phyloP scores from a whole-genome alignment of 164 flowering plant genomes.

The Sextonia rubra region DNA sequence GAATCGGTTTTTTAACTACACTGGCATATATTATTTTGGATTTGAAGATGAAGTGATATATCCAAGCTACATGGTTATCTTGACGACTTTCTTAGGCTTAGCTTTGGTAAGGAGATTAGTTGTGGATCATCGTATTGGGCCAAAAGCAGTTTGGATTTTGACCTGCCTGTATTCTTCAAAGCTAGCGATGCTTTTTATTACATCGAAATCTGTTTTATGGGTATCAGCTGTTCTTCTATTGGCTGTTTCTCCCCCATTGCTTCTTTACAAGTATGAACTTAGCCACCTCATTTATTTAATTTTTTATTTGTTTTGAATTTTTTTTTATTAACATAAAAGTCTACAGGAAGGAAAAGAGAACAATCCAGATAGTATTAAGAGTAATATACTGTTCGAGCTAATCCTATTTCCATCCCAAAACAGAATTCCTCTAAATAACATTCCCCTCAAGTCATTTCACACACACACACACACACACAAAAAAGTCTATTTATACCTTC shows the following conservation, averaged over 20 bases:
- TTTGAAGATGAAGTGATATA: constrained; percentile 94
- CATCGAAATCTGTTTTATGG: constrained; percentile 84
- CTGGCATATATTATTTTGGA: constrained; percentile 77
- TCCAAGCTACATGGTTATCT: constrained; percentile 93
- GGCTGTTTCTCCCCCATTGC: constrained; percentile 92
- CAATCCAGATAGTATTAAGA: too few relatives aligned
- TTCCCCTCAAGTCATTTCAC: too few relatives aligned
- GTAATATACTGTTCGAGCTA: too few relatives aligned
- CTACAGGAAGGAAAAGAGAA: too few relatives aligned
- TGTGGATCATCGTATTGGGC: constrained; percentile 74
- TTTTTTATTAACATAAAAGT: too few relatives aligned
- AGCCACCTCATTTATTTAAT: background rate
- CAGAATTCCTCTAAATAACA: too few relatives aligned
- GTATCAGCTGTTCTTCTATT: constrained; percentile 71
- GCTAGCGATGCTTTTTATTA: constrained; percentile 76
- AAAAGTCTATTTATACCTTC: too few relatives aligned
- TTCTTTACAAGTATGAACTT: constrained; percentile 79
- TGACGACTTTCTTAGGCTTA: constrained; percentile 75
- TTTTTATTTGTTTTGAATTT: background rate
- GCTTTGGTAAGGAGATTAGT: constrained; percentile 77
- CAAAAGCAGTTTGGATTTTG: constrained; percentile 78
- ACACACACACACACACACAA: too few relatives aligned
- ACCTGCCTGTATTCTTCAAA: constrained; percentile 83
- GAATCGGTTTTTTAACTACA: constrained; percentile 69
- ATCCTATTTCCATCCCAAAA: too few relatives aligned